phyloP scores from a whole-genome alignment of 495 filamentous ascomycete genomes.

The Pseudoneurospora amorphoporcata region DNA sequence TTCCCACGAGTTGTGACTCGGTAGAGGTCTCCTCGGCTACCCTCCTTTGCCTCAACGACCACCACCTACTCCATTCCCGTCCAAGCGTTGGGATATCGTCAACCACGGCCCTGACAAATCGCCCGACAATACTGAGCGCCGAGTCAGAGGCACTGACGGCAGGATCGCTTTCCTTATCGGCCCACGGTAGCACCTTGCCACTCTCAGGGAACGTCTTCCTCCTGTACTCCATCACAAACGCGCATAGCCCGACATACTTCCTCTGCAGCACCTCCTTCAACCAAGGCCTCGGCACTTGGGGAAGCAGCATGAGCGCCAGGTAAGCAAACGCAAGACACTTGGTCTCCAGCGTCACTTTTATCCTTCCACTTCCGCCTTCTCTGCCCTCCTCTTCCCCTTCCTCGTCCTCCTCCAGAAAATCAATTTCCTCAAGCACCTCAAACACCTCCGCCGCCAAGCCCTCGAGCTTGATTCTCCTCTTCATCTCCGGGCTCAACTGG shows the following conservation, averaged over 20 bases:
- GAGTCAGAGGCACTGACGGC: not conserved
- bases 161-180: not conserved
- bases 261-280: constrained; percentile 50
- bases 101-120: constrained; percentile 22
- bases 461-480: constrained; percentile 56
- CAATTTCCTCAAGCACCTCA: constrained; percentile 53
- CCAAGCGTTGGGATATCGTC: constrained; percentile 12
- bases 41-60: constrained; percentile 11
- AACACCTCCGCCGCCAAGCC: constrained; percentile 58
- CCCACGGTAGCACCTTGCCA: constrained; percentile 5
- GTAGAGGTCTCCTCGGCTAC: not conserved
- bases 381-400: not conserved
- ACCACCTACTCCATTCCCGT: constrained; percentile 14
- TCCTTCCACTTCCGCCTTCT: not conserved
- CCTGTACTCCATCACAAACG: constrained; percentile 43
- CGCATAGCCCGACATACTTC: constrained; percentile 43
- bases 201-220: constrained; percentile 26
- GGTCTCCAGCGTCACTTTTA: constrained; percentile 42
- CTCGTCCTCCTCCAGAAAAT: constrained; percentile 39
- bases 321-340: constrained; percentile 75
- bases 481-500: constrained; percentile 36
- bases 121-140: constrained; percentile 11
- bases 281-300: constrained; percentile 63
- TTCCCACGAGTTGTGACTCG: not conserved
- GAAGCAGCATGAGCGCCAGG: constrained; percentile 59